Conservation (phyloP, 75 land plant genomes). For the Cunninghamia lanceolata region DNA sequence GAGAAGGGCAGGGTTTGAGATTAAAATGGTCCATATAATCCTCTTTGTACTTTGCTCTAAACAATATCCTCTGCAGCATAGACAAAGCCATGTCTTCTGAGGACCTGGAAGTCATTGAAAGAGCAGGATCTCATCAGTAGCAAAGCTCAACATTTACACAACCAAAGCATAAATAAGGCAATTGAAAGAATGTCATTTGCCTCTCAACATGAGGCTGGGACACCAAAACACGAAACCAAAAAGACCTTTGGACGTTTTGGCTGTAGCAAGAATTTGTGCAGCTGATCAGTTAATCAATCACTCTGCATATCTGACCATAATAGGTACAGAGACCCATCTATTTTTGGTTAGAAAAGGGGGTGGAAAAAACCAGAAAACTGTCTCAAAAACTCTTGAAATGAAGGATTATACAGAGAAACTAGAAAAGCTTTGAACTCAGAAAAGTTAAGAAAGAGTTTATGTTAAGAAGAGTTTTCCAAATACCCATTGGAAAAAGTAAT, state of each 20-base stretch:
- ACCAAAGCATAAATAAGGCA: slow-evolving; percentile 5
- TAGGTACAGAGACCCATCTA: background rate
- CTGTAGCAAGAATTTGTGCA: background rate
- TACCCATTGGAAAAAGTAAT: background rate
- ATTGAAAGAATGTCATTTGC: background rate
- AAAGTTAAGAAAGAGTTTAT: background rate
- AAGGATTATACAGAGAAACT: background rate
- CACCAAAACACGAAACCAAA: background rate
- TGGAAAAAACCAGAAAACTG: background rate
- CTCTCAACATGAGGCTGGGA: background rate
- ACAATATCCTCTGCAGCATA: slow-evolving; percentile 9
- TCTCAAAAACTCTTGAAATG: background rate
- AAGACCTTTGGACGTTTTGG: background rate
- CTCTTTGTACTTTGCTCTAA: slow-evolving; percentile 2
- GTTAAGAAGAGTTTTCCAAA: background rate
- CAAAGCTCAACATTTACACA: slow-evolving; percentile 13
- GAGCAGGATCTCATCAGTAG: slow-evolving; percentile 11
- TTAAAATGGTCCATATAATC: background rate
- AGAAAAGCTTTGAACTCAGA: background rate
- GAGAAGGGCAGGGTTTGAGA: slow-evolving; percentile 5
- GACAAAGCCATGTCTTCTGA: slow-evolving; percentile 8
- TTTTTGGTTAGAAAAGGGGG: background rate
- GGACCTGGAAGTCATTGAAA: slow-evolving; percentile 13
- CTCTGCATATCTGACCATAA: background rate
- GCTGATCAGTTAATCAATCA: background rate